Percentiles rank a stretch among this genome's conserved stretches.
phyloP scores from a whole-genome alignment of 2,329 filamentous ascomycete genomes.

The Alternaria longipes region DNA sequence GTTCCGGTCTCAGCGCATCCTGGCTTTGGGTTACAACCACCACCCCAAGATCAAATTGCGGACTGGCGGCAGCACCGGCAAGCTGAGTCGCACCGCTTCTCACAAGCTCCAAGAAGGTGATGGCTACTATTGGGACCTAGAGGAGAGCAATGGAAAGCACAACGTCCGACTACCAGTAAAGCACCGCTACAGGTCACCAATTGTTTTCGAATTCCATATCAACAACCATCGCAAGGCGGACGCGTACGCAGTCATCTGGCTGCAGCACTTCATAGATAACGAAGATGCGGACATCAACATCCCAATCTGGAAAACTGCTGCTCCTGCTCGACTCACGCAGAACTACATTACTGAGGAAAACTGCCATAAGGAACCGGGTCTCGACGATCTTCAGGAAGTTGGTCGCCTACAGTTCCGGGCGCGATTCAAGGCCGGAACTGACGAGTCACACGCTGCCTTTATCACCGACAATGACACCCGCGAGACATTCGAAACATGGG shows the following conservation, averaged over 20 bases:
- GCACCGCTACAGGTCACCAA: slow-evolving; percentile 86
- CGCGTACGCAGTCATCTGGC: slow-evolving; percentile 84
- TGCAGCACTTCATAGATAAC: slow-evolving; percentile 83
- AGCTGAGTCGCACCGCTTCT: slow-evolving; percentile 71
- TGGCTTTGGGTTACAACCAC: slow-evolving; percentile 69
- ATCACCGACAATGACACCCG: slow-evolving; percentile 87
- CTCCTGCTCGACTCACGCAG: slow-evolving; percentile 79
- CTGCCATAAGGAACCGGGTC: slow-evolving; percentile 71
- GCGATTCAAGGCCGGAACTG: slow-evolving; percentile 88
- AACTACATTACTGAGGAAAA: slow-evolving; percentile 91
- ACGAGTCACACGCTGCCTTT: slow-evolving; percentile 84
- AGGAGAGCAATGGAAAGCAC: slow-evolving; percentile 59
- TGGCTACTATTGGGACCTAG: slow-evolving; percentile 68
- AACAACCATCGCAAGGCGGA: slow-evolving; percentile 74
- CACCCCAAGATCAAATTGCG: slow-evolving; percentile 76
- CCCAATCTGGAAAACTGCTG: slow-evolving; percentile 88
- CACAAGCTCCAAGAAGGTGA: slow-evolving; percentile 66
- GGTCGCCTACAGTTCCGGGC: slow-evolving; percentile 83
- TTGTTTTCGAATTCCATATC: slow-evolving; percentile 86
- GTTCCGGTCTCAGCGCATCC: slow-evolving; percentile 77
- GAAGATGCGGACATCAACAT: slow-evolving; percentile 80
- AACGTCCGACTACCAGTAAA: slow-evolving; percentile 84
- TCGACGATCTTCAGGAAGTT: slow-evolving; percentile 79
- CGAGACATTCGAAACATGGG: slow-evolving; percentile 95
- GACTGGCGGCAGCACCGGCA: slow-evolving; percentile 84